phyloP scores from a whole-genome alignment of 1,139 yeast genomes.

The Sugiyamaella novakii region DNA sequence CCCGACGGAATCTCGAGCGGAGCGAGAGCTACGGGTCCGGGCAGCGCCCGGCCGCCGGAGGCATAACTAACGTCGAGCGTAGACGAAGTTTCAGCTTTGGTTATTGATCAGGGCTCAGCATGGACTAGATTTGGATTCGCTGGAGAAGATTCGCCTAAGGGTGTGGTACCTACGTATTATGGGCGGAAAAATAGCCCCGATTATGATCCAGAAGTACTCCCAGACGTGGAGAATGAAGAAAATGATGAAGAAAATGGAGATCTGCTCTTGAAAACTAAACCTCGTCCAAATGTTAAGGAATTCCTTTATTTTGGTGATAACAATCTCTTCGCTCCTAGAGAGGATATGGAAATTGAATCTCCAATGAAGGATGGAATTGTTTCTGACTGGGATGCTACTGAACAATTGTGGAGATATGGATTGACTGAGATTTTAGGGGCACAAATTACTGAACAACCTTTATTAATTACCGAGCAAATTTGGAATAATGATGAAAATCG shows the following conservation, averaged over 20 bases:
- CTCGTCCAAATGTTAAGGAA: slow-evolving; percentile 19
- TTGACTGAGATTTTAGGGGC: slow-evolving; percentile 49
- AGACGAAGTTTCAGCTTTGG: slow-evolving; percentile 89
- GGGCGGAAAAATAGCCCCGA: slow-evolving; percentile 30
- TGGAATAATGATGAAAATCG: slow-evolving; percentile 79
- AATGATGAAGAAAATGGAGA: slow-evolving; percentile 2
- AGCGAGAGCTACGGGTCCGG: slow-evolving; percentile 1
- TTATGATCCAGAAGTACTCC: slow-evolving; percentile 30
- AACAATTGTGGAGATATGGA: slow-evolving; percentile 44
- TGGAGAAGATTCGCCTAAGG: slow-evolving; percentile 88
- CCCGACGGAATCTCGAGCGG: not conserved
- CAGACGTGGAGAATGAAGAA: slow-evolving; percentile 24
- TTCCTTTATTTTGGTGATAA: slow-evolving; percentile 39
- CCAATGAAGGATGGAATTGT: slow-evolving; percentile 45
- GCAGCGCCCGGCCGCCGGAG: not conserved
- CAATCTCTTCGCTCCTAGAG: slow-evolving; percentile 38
- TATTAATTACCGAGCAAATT: slow-evolving; percentile 79
- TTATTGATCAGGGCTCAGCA: slow-evolving; percentile 87
- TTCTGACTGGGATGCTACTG: slow-evolving; percentile 50
- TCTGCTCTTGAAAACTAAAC: slow-evolving; percentile 2
- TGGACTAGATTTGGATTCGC: slow-evolving; percentile 88
- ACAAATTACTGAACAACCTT: slow-evolving; percentile 68
- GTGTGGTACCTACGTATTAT: slow-evolving; percentile 63
- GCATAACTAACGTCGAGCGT: not conserved
- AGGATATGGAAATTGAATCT: slow-evolving; percentile 39